Evolutionary conservation across 495 filamentous ascomycete species (phyloP).

Genomic region (Neurospora sp.): DNA sequence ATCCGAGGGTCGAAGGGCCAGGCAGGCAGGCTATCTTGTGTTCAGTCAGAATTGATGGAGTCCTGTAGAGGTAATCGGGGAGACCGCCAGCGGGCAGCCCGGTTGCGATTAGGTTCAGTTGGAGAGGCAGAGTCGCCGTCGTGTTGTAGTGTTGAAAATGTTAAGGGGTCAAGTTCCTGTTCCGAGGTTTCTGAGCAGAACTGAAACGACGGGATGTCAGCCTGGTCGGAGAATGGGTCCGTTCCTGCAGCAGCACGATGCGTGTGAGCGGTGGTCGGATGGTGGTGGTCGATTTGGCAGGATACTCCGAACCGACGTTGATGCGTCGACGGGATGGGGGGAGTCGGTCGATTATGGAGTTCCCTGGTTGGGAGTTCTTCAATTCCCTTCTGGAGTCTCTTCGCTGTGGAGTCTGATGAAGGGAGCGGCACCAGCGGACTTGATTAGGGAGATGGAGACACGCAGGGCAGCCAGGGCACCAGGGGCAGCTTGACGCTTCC

Average conservation of each 20-base stretch:
- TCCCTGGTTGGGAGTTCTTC: background rate
- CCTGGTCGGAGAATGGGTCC: background rate
- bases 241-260: background rate
- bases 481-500: background rate
- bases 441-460: background rate
- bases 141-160: background rate
- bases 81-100: background rate
- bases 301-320: background rate
- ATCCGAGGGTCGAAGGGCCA: background rate
- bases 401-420: background rate
- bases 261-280: background rate
- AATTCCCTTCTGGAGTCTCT: background rate
- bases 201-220: background rate
- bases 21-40: background rate
- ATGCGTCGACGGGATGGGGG: background rate
- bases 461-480: background rate
- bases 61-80: background rate
- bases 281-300: background rate
- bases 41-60: background rate
- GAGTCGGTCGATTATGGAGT: background rate
- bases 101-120: background rate
- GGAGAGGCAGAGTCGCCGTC: background rate
- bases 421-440: background rate
- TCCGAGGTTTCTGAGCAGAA: background rate
- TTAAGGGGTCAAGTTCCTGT: background rate